These are phyloP conservation scores for Neobulgaria alba DNA, from an alignment of 2,329 filamentous ascomycete genomes.

Conservation along the genomic window DNA sequence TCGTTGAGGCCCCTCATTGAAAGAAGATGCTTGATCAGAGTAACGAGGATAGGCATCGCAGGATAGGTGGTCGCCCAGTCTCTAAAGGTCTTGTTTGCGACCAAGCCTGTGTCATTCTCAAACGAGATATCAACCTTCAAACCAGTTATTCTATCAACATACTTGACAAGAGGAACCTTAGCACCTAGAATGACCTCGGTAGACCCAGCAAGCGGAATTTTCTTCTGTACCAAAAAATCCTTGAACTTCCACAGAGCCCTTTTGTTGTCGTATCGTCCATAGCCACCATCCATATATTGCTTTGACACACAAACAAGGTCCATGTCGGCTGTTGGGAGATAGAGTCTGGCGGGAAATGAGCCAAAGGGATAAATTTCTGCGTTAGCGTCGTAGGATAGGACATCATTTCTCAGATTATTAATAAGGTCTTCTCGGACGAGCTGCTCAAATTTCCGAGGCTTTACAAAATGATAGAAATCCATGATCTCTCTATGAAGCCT, in stretches of 20 bases:
- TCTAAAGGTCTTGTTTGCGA: constrained; percentile 72
- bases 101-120: constrained; percentile 76
- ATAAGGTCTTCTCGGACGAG: constrained; percentile 66
- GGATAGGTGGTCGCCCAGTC: constrained; percentile 74
- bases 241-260: constrained; percentile 50
- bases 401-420: constrained; percentile 51
- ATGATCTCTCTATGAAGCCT: constrained; percentile 85
- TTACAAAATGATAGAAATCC: constrained; percentile 81
- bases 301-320: constrained; percentile 74
- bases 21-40: constrained; percentile 86
- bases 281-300: constrained; percentile 46
- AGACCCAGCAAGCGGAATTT: constrained; percentile 48
- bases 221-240: constrained; percentile 45
- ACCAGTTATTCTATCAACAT: constrained; percentile 66
- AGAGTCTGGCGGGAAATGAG: constrained; percentile 80
- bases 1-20: constrained; percentile 87
- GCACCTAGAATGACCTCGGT: constrained; percentile 65
- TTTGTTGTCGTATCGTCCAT: constrained; percentile 33
- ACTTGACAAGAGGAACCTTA: constrained; percentile 89
- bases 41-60: constrained; percentile 77
- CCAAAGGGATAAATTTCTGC: constrained; percentile 71
- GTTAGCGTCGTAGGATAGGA: constrained; percentile 46
- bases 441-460: constrained; percentile 69
- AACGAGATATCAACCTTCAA: constrained; percentile 91
- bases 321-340: constrained; percentile 79